Evolutionary conservation across 1,284 basidiomycete genomes (phyloP), one percentile per base, ranked within the genome.

Genomic region (Trametes pubescens): DNA sequence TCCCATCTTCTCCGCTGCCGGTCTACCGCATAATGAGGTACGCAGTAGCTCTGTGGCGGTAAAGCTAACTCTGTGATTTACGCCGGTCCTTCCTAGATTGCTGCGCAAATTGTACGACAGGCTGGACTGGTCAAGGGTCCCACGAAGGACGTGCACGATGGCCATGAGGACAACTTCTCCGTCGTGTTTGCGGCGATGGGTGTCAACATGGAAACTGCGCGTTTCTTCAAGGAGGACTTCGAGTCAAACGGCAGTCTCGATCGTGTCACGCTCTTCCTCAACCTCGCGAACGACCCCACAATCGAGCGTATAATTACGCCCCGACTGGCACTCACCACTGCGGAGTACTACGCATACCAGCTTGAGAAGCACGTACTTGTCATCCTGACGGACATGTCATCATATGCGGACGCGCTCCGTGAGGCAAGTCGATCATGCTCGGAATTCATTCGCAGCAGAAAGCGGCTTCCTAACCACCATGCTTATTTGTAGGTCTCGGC

Each of bases 171-270:
- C 83, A 99, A 99, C 81, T 99, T 99, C 86, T 97, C 95, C 58
- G 97, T 99, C 74, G 98, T 99, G 59, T 99, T 99, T 77, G 98
- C 96, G 59, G 98, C 98, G 48, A 99, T 99, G 98, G 98, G 98
- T 89, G 98, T 98, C 73, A 99, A 99, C 84, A 98, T 99, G 96
- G 98, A 99, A 81, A 99, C 98, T 9, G 98, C 98, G 35, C 90
- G 98, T 59, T 99, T 99, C 87, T 99, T 99, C 92, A 97, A 98
- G 81, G 95, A 98, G 78, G 98, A 99, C 83, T 99, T 99, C 78
- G 96, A 99, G 80, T 97, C 98, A 77, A 99, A 98, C 76, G 98
- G 98, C 56, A 94, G 93, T 84, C 87, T 99, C 70, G 96, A 99
- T 81, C 93, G 98, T 75, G 96, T 98, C 59, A 99, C 98, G 8